Conservation (phyloP, 2,329 filamentous ascomycete species). For the Canariomyces notabilis region DNA sequence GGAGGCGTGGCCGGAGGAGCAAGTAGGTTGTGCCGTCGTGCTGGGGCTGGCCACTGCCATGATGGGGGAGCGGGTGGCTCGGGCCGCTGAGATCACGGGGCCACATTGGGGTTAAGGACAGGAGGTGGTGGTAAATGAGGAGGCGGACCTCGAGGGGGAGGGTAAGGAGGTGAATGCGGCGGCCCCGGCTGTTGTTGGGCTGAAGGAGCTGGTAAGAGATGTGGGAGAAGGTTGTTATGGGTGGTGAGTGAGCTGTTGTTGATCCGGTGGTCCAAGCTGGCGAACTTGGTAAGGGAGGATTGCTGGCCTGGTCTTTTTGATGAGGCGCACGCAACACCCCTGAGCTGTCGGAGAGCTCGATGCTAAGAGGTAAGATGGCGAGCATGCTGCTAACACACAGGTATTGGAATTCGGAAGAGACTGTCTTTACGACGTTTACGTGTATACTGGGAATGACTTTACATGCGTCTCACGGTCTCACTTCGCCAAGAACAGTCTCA, state of each 20-base stretch:
- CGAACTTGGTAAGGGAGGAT: too few species aligned
- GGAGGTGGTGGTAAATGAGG: slow-evolving; percentile 42
- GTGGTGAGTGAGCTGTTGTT: too few species aligned
- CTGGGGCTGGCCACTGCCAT: not conserved
- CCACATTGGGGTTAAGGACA: slow-evolving; percentile 35
- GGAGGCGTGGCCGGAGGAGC: slow-evolving; percentile 13
- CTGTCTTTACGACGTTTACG: not conserved
- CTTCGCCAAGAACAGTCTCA: too few species aligned
- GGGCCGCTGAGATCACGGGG: slow-evolving; percentile 35
- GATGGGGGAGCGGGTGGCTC: slow-evolving; percentile 36
- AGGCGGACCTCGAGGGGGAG: slow-evolving; percentile 43
- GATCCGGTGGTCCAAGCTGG: too few species aligned
- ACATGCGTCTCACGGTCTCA: too few species aligned
- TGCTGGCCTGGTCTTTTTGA: too few species aligned
- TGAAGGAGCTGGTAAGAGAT: too few species aligned
- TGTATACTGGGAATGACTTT: too few species aligned
- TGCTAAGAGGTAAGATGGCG: not conserved
- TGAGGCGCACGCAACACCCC: not conserved
- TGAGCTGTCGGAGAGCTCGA: not conserved
- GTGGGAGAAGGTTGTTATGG: too few species aligned
- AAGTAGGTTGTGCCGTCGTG: slow-evolving; percentile 29
- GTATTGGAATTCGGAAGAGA: too few species aligned
- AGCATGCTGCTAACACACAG: not conserved
- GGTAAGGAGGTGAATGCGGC: slow-evolving; percentile 28
- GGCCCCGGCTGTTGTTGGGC: too few species aligned